phyloP scores from a whole-genome alignment of 2,329 filamentous ascomycete genomes.

The Venturia effusa region DNA sequence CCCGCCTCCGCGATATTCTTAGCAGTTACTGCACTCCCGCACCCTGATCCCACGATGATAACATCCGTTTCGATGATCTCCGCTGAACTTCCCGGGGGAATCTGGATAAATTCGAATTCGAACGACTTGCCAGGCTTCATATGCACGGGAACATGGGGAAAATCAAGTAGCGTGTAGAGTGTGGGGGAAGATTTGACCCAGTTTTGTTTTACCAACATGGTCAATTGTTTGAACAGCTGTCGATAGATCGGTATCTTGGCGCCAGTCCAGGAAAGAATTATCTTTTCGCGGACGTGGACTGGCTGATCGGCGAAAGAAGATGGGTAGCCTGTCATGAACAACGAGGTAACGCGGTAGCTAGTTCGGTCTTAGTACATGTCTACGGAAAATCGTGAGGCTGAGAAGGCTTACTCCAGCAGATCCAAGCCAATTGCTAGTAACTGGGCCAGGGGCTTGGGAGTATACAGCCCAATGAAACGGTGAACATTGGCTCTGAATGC shows the following conservation, averaged over 20 bases:
- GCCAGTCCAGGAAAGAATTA: slow-evolving; percentile 52
- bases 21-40: slow-evolving; percentile 71
- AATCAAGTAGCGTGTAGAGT: slow-evolving; percentile 46
- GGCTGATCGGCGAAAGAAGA: slow-evolving; percentile 53
- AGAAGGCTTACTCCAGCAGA: slow-evolving; percentile 38
- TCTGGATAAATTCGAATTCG: slow-evolving; percentile 52
- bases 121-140: slow-evolving; percentile 42
- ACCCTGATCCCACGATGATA: slow-evolving; percentile 77
- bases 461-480: slow-evolving; percentile 36
- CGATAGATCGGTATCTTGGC: slow-evolving; percentile 47
- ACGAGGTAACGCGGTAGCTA: slow-evolving; percentile 52
- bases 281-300: slow-evolving; percentile 46
- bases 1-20: slow-evolving; percentile 72
- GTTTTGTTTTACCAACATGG: slow-evolving; percentile 41
- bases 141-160: slow-evolving; percentile 44
- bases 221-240: slow-evolving; percentile 44
- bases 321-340: slow-evolving; percentile 57
- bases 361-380: background rate
- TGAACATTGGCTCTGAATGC: slow-evolving; percentile 42
- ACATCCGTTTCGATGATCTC: slow-evolving; percentile 67
- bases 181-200: slow-evolving; percentile 46
- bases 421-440: slow-evolving; percentile 42
- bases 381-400: background rate
- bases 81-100: slow-evolving; percentile 39
- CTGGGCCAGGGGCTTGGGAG: slow-evolving; percentile 38